A percentile compares a stretch with the other conserved stretches of the same genome.
Evolutionary conservation across 2,329 filamentous ascomycete species (phyloP).

Genomic region (Colletotrichum tabaci): DNA sequence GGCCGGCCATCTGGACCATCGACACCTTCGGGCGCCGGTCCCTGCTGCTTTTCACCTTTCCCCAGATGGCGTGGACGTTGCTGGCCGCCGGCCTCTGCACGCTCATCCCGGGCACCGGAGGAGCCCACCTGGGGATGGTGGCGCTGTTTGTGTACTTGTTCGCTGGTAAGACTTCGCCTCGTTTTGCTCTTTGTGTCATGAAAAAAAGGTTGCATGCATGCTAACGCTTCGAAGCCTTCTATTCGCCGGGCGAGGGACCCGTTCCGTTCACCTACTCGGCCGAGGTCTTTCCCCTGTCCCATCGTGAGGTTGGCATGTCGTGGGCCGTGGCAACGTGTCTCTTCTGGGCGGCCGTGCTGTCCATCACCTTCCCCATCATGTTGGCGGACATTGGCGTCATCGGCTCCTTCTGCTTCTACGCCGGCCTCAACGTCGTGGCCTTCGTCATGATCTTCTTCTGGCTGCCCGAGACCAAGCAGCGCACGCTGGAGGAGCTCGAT

Average conservation of each 20-base stretch:
- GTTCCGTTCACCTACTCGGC: conserved; percentile 75
- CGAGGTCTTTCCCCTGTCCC: conserved; percentile 75
- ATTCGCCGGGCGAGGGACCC: conserved; percentile 72
- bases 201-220: neutral
- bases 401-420: conserved; percentile 67
- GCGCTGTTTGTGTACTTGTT: conserved; percentile 77
- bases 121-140: conserved; percentile 67
- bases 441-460: conserved; percentile 70
- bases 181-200: neutral
- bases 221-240: conserved; percentile 60
- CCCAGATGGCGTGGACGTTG: conserved; percentile 75
- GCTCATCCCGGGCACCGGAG: conserved; percentile 51
- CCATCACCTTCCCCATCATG: conserved; percentile 67
- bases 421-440: conserved; percentile 68
- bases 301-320: conserved; percentile 75
- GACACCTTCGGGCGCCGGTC: conserved; percentile 76
- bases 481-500: conserved; percentile 64
- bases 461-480: conserved; percentile 73
- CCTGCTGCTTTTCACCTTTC: conserved; percentile 76
- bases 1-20: conserved; percentile 76
- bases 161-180: conserved; percentile 52
- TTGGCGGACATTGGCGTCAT: conserved; percentile 51
- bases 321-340: conserved; percentile 74
- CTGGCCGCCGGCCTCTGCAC: conserved; percentile 60
- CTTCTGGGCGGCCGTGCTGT: conserved; percentile 67